Base-by-base conservation (phyloP, 148 eudicot genomes). In the Bassia scoparia region DNA sequence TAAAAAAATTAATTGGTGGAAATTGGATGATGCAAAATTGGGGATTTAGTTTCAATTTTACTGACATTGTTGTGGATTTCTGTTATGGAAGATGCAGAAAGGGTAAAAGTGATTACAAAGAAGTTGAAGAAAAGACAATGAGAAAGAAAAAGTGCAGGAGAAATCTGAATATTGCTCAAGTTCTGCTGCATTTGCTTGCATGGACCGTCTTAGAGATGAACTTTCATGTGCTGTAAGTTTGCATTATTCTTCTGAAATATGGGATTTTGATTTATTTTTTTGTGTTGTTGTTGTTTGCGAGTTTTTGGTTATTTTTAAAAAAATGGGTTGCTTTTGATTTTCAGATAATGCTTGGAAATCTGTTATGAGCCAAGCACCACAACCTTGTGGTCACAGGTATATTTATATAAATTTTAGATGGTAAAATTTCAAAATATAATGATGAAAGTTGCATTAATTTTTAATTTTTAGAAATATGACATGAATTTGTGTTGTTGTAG, bases 281-380 rank as follows among this genome's bases (percentile, higher is more conserved):
- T 55, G n/a, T 23, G 29, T 55, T n/a, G 11, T 55, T 41, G 11
- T 37, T 7, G 3, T 41, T 41, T 41, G 8, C 1, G 13, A 41
- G 46, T 41, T 41, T 8, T 7, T 11, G 12, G 46, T 8, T 52
- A 15, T 0, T 49, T 46, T 50, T 21, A 48, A 55, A 50, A 20
- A 31, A 18, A 0, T 49, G 17, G 34, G 41, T 30, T 4, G 6
- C 11, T 71, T 74, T 72, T 81, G 4, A 46, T 62, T 43, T 5
- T n/a, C 87, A 96, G 99, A 96, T 96, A n/a, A 61, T 96, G 99
- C 75, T 82, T 96, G 85, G 99, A 95, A 34, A 91, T 91, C 43
- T 96, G 99, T 79, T 95, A 82, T 67, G 98, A 95, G 79, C 98
- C 98, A 9, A 92, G 94, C 68, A 92, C 97, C 69, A 96, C 99